Base-by-base conservation (phyloP, 1,284 basidiomycete genomes). In the Pyrrhoderma noxium region DNA sequence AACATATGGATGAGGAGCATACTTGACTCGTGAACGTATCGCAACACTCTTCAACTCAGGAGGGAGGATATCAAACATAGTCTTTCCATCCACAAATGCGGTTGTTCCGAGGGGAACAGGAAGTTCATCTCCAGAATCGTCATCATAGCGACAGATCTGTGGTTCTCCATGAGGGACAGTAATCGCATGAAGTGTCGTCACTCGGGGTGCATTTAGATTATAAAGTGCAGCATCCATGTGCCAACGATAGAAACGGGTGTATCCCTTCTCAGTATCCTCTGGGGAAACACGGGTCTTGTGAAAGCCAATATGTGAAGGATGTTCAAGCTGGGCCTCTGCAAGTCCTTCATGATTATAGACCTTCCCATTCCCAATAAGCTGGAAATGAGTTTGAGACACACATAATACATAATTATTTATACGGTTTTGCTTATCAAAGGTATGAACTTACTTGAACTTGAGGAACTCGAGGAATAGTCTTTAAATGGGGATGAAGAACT, bases 201-300 rank as follows among this genome's bases (percentile, higher is more conserved):
- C 92, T 59, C 78, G 84, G 2, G 93, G 93, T n/a, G 89, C 89
- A 19, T 80, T 79, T 21, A 92, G 77, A 56, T 89, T 82, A 66
- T 95, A 96, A 22, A 95, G 69, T 0, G 93, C 93, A 1, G 93
- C 93, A 61, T 96, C 93, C 65, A 95, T 94, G 68, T 95, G 92
- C 90, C 91, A 93, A 49, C 90, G 76, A 65, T 93, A 93, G 74
- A 90, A 94, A 25, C 92, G 79, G 9, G 92, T 94, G 40, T 74
- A 67, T 22, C 89, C 89, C 49, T 77, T 75, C 8, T 70, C 78
- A 59, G 89, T 85, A 56, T 95, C 91, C 59, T 86, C 87, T 1
- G 77, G 73, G 2, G 82, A 81, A 23, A 93, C 75, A n/a, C 69
- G 70, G 31, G 84, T 84, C 70, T 89, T 90, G 74, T 96, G 93